Percentiles rank a stretch among this genome's conserved stretches.
phyloP scores from a whole-genome alignment of 345 rosid genomes.

The Populus ilicifolia region DNA sequence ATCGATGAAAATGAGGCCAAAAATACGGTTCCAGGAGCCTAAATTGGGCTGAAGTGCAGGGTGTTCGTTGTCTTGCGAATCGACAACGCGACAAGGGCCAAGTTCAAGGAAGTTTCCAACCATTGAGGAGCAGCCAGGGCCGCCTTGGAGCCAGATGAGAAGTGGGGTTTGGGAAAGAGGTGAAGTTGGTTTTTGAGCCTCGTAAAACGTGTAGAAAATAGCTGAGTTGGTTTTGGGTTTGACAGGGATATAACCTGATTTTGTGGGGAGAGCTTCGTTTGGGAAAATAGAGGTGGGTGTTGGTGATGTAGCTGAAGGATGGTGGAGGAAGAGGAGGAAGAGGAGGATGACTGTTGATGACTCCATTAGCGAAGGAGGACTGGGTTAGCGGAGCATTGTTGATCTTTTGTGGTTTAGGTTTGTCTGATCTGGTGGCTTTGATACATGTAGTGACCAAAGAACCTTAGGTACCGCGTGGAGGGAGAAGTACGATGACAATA shows the following conservation, averaged over 20 bases:
- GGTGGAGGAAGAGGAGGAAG: conserved; percentile 14
- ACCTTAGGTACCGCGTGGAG: background rate
- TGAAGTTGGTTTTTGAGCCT: conserved; percentile 51
- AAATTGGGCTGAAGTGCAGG: conserved; percentile 44
- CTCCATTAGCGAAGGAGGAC: background rate
- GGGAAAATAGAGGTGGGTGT: conserved; percentile 34
- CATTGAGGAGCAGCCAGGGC: conserved; percentile 97
- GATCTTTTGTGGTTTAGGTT: background rate
- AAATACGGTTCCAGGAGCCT: conserved; percentile 76
- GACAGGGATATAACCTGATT: conserved; percentile 73
- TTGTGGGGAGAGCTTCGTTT: conserved; percentile 63
- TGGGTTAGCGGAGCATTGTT: too few species aligned
- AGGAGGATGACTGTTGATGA: conserved; percentile 9
- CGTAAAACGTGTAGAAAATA: conserved; percentile 74
- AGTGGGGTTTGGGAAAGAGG: conserved; percentile 56
- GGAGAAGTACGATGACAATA: background rate
- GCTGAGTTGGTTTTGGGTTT: conserved; percentile 47
- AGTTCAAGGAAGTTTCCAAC: conserved; percentile 75
- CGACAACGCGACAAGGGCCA: conserved; percentile 66
- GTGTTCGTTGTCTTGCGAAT: conserved; percentile 18
- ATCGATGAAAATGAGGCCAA: conserved; percentile 72
- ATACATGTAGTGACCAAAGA: background rate
- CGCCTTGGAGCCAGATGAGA: conserved; percentile 86
- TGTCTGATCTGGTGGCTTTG: too few species aligned
- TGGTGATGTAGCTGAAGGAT: conserved; percentile 17